Base-by-base conservation (phyloP, 1,284 basidiomycete species). In the Cutaneotrichosporon sp. region DNA sequence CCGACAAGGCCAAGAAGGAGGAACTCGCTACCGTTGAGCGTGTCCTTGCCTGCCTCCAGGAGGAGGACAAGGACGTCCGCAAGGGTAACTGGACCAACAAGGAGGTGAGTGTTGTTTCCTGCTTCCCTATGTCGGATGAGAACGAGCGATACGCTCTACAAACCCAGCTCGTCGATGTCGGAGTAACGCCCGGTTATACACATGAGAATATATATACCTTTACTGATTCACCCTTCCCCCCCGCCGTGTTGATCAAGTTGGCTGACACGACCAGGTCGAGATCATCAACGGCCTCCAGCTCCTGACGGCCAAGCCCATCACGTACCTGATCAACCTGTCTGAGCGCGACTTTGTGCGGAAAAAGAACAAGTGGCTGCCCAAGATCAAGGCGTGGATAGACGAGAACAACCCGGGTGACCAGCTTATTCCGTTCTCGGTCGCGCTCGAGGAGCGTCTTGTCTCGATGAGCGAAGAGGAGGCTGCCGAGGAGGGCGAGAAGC, bases 321-420 rank as follows among this genome's bases (percentile, higher is more conserved):
- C 89, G 52, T 98, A 98, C 79, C 87, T 99, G 44, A 91, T 98
- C 76, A 99, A 99, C 78, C 79, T 99, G 49, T 92, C 89, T 58
- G 94, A 98, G 76, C 84, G 83, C 63, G 96, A 99, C 76, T 99
- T 90, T 70, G 79, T 90, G 55, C 85, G 96, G 58, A 97, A 96
- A 79, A 98, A 97, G 85, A 98, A 97, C 81, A 98, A 97, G 80
- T 98, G 94, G 92, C 78, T 98, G 23, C 82, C 93, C 21, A 97
- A 97, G 79, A 98, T 98, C 81, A 97, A 97, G 76, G 88, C 79
- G 22, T 99, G 96, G 94, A 97, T 99, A 68, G 93, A 98, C 77
- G 82, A 86, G 69, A 84, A 97, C 80, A 98, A 97, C 79, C 85
- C 93, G 1, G 96, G 96, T 55, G 96, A 99, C 70, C 81, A 83